Base-by-base conservation (phyloP, 768 basidiomycete species). In the Mycena alexandri region DNA sequence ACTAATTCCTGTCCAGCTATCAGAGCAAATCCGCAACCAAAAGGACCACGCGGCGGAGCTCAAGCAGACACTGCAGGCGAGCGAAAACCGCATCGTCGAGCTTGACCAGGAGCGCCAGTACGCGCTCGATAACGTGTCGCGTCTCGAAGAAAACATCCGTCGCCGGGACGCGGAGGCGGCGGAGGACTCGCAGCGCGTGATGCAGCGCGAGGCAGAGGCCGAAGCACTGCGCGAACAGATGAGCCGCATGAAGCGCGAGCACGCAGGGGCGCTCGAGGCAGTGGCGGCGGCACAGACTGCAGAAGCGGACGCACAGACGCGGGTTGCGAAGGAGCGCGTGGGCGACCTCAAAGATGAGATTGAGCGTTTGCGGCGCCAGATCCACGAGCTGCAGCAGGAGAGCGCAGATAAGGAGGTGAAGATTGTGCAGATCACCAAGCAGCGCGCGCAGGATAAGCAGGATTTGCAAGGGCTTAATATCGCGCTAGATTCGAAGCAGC, bases 401-500 rank as follows among this genome's bases (percentile, higher is more conserved):
- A 95, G 92, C 73, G 92, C 95, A 13, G 89, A 90, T 64, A 92
- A 91, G 80, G 95, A 96, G 69, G 85, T 96, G 42, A 91, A 90
- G 75, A 85, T 96, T 46, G 81, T 89, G 16, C 90, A 93, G 72
- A 78, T 94, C 57, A 85, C 84, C 67, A 93, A 93, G 79, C 84
- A 90, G 72, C 82, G 86, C 43, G 81, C 82, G 0, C 83, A 89
- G 74, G 86, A 91, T 68, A 90, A 91, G 77, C 91, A 95, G 47
- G 95, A 97, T 77, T 76, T 92, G 22, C 79, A 86, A 53, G 92
- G 93, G n/a, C 79, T 97, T 72, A 96, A 97, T 73, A 95, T 96
- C 41, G 96, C 95, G 0, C 79, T 98, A 60, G 94, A 96, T 78
- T 90, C 94, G 25, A 98, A 98, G 79, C 96, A 98, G 74, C 95